Conservation (phyloP, 2,329 filamentous ascomycete species). For the Aaosphaeria pasadenensis region DNA sequence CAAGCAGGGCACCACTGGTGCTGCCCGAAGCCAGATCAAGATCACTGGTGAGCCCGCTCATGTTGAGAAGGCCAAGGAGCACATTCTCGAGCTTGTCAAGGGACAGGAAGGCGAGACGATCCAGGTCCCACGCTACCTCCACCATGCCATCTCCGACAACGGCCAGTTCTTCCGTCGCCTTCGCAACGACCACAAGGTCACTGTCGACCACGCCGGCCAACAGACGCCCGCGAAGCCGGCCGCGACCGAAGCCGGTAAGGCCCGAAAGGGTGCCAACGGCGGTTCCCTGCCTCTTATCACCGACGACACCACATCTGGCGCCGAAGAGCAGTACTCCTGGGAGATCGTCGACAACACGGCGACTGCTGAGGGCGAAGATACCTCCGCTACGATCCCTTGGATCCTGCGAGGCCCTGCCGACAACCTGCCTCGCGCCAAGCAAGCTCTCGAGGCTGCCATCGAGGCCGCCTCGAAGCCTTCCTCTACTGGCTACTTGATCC, state of each 20-base stretch:
- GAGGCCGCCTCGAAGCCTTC: constrained; percentile 67
- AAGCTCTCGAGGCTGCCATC: constrained; percentile 69
- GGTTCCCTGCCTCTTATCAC: constrained; percentile 84
- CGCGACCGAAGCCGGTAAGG: constrained; percentile 43
- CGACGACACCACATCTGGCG: constrained; percentile 58
- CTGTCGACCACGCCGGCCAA: constrained; percentile 85
- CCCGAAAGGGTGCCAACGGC: constrained; percentile 55
- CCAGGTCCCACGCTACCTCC: constrained; percentile 76
- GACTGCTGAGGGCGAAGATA: constrained; percentile 50
- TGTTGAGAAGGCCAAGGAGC: constrained; percentile 81
- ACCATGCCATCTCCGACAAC: constrained; percentile 82
- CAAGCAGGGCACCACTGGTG: constrained; percentile 66
- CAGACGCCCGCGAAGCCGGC: constrained; percentile 68
- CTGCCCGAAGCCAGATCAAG: constrained; percentile 80
- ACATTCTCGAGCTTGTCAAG: constrained; percentile 76
- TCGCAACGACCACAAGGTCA: constrained; percentile 80
- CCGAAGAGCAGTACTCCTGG: constrained; percentile 75
- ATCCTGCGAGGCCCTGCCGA: constrained; percentile 77
- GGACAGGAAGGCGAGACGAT: constrained; percentile 85
- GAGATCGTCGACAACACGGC: constrained; percentile 68
- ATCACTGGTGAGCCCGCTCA: constrained; percentile 74
- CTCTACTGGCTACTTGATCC: constrained; percentile 79
- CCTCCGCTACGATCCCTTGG: constrained; percentile 72
- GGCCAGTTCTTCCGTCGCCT: constrained; percentile 92
- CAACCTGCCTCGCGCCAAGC: constrained; percentile 77